Evolutionary conservation across 2,329 filamentous ascomycete species (phyloP).

Genomic region (Lachnellula cervina): DNA sequence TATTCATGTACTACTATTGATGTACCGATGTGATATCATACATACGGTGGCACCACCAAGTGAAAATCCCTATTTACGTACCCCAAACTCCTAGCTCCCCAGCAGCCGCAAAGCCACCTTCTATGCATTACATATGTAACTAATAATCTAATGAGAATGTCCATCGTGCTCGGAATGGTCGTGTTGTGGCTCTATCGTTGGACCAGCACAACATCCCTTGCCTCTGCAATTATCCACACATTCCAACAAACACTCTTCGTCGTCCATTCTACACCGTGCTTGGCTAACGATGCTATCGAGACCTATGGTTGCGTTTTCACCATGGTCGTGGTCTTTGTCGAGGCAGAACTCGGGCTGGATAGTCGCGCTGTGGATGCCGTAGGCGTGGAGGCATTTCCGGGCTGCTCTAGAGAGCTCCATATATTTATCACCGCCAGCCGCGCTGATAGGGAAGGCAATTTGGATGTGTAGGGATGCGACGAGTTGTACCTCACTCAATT

Average conservation of each 20-base stretch:
- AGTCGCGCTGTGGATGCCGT: slow-evolving; percentile 93
- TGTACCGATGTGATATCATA: too few species aligned
- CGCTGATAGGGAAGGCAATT: slow-evolving; percentile 83
- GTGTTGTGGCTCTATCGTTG: slow-evolving; percentile 19
- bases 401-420: slow-evolving; percentile 85
- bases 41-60: too few species aligned
- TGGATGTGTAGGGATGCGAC: slow-evolving; percentile 92
- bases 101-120: too few species aligned
- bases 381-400: slow-evolving; percentile 84
- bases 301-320: slow-evolving; percentile 14
- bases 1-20: too few species aligned
- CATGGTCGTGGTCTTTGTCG: slow-evolving; percentile 37
- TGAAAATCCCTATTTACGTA: too few species aligned
- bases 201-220: slow-evolving; percentile 29
- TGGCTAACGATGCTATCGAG: slow-evolving; percentile 27
- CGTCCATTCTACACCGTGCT: slow-evolving; percentile 22
- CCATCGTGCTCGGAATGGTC: slow-evolving; percentile 28
- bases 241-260: slow-evolving; percentile 30
- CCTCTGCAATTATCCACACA: slow-evolving; percentile 33
- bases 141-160: slow-evolving; percentile 25
- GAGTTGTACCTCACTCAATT: slow-evolving; percentile 89
- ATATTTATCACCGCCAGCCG: slow-evolving; percentile 72
- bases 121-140: too few species aligned
- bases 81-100: too few species aligned
- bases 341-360: slow-evolving; percentile 89